These are phyloP conservation scores for Chaetomiaceae sp. DNA, from an alignment of 2,329 filamentous ascomycete genomes.

Conservation along the genomic window DNA sequence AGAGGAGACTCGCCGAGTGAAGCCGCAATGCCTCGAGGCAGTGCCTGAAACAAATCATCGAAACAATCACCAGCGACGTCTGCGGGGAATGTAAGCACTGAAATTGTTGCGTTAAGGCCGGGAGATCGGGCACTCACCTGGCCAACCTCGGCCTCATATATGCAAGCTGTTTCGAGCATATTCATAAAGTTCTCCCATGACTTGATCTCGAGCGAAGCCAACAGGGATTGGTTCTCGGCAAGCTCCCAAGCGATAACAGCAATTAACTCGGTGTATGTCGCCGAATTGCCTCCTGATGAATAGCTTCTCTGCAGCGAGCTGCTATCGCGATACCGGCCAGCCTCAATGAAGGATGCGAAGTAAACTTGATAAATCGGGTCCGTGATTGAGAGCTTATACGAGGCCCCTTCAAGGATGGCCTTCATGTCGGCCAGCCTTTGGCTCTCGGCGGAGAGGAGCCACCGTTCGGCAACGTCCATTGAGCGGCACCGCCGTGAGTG, in stretches of 20 bases:
- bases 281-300: slow-evolving; percentile 15
- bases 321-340: slow-evolving; percentile 29
- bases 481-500: slow-evolving; percentile 17
- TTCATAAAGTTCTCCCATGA: slow-evolving; percentile 29
- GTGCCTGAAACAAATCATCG: slow-evolving; percentile 29
- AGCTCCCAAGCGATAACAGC: slow-evolving; percentile 31
- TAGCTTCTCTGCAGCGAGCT: slow-evolving; percentile 23
- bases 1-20: slow-evolving; percentile 25
- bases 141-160: slow-evolving; percentile 31
- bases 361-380: slow-evolving; percentile 20
- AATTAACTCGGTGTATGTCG: slow-evolving; percentile 31
- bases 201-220: slow-evolving; percentile 28
- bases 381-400: slow-evolving; percentile 25
- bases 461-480: slow-evolving; percentile 21
- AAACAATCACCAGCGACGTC: slow-evolving; percentile 30
- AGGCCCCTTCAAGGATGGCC: slow-evolving; percentile 28
- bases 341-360: slow-evolving; percentile 27
- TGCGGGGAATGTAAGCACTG: slow-evolving; percentile 6
- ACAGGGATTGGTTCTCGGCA: slow-evolving; percentile 27
- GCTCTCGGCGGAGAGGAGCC: slow-evolving; percentile 28
- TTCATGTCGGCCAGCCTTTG: slow-evolving; percentile 31
- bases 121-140: slow-evolving; percentile 14
- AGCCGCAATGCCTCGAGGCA: slow-evolving; percentile 30
- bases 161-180: slow-evolving; percentile 29
- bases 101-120: background rate